phyloP scores from a whole-genome alignment of 2,329 filamentous ascomycete genomes.

The Trichoderma sp. region DNA sequence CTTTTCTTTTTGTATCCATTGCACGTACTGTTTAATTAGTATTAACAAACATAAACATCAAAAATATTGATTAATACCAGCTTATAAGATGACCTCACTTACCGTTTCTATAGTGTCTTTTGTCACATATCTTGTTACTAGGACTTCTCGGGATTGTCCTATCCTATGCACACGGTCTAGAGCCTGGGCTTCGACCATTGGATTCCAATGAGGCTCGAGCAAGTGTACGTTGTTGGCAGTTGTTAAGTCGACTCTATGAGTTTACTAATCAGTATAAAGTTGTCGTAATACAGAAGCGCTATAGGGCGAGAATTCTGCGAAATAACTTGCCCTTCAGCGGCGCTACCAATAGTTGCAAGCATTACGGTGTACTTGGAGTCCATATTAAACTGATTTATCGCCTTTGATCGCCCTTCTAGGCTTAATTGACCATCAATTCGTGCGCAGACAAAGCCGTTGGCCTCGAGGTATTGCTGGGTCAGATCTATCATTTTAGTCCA shows the following conservation, averaged over 20 bases:
- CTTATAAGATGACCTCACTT: neutral
- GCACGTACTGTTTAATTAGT: neutral
- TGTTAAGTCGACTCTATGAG: neutral
- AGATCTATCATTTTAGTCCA: constrained; percentile 31
- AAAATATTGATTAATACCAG: neutral
- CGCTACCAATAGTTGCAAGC: neutral
- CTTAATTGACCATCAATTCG: constrained; percentile 31
- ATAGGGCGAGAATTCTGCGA: neutral
- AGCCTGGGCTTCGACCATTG: constrained; percentile 35
- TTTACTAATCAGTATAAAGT: neutral
- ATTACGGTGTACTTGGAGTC: neutral
- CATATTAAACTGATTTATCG: neutral
- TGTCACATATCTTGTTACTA: constrained; percentile 30
- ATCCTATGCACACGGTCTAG: constrained; percentile 34
- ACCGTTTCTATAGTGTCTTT: constrained; percentile 23
- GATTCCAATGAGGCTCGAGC: constrained; percentile 37
- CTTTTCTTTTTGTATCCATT: neutral
- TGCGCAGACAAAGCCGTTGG: constrained; percentile 17
- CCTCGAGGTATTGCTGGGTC: constrained; percentile 22
- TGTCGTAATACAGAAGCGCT: neutral
- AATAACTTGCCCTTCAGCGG: neutral
- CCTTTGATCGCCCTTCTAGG: neutral
- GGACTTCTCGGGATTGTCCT: constrained; percentile 30
- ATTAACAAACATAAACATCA: neutral
- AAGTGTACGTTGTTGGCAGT: constrained; percentile 31